phyloP scores from a whole-genome alignment of 345 rosid species.

The Melaleuca quinquenervia region DNA sequence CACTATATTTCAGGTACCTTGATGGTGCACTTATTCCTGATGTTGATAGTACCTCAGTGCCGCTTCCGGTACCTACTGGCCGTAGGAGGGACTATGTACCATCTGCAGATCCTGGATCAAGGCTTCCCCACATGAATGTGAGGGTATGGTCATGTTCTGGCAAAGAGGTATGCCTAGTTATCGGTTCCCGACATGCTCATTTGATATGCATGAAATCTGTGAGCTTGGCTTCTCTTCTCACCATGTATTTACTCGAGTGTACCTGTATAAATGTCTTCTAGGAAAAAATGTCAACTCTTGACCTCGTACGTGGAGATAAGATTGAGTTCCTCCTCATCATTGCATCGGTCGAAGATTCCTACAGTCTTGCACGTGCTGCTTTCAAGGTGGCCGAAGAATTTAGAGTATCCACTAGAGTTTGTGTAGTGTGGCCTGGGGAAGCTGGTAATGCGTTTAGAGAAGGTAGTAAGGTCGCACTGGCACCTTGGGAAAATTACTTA shows the following conservation, averaged over 20 bases:
- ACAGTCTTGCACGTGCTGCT: conserved; percentile 50
- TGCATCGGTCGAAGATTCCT: conserved; percentile 55
- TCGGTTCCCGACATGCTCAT: not conserved
- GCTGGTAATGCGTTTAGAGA: conserved; percentile 3
- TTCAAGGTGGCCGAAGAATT: conserved; percentile 46
- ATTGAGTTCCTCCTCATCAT: conserved; percentile 78
- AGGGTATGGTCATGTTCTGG: conserved; percentile 29
- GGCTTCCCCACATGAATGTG: conserved; percentile 76
- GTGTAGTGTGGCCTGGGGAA: conserved; percentile 57
- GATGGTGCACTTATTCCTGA: conserved; percentile 76
- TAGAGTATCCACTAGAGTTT: conserved; percentile 33
- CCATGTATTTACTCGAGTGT: not conserved
- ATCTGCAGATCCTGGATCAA: conserved; percentile 72
- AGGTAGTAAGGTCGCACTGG: conserved; percentile 32
- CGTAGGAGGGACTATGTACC: conserved; percentile 77
- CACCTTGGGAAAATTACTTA: conserved; percentile 48
- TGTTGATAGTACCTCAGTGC: conserved; percentile 6
- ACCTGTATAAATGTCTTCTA: conserved; percentile 3
- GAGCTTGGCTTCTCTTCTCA: not conserved
- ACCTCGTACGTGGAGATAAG: conserved; percentile 51
- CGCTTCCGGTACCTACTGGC: conserved; percentile 45
- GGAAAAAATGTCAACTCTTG: conserved; percentile 59
- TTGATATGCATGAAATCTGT: not conserved
- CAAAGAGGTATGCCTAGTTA: conserved; percentile 20
- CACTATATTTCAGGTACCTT: conserved; percentile 36